Evolutionary conservation across 192 early-diverging fungal species (phyloP), one percentile per base, ranked within the genome.

Genomic region (Podila epicladia): DNA sequence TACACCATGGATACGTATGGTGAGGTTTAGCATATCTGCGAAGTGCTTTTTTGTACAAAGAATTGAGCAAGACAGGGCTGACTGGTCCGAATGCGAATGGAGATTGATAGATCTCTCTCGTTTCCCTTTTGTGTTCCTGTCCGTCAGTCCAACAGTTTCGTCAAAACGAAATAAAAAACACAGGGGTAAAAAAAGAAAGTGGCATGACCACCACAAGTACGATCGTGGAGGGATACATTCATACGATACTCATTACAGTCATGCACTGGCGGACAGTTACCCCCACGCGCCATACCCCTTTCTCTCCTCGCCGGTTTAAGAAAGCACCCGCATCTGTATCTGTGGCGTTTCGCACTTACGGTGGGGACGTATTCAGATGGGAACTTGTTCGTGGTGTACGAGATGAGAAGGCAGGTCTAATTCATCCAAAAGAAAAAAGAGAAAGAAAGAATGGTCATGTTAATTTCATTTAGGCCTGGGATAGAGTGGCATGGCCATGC

Each of bases 281-380:
- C 41, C 41, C 41, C 41, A 45, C 41, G 41, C 41, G 41, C 41
- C 41, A 45, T 15, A 15, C 35, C 35, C 9, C 35, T 37, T 0
- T 37, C 29, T 11, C 35, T 45, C 41, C 8, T 15, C 2, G 5
- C 53, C 53, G n/a, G 53, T 55, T 6, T 26, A 55, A 4, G 22
- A 37, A 9, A 29, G 29, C 3, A 29, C 3, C 29, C 29, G 35
- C 1, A 37, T 37, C 35, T 37, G 35, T 17, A 5, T 26, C 53
- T 24, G 20, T 9, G 24, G 24, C 20, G 8, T 37, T 37, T 37
- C 26, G 32, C 62, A 90, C 88, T 88, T 87, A 95, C 95, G 45
- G 97, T 98, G 29, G 97, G 97, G 33, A 97, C 95, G 82, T 98
- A 98, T 90, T 97, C 97, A 51, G 91, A 94, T 22, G 97, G 97